These are phyloP conservation scores for Gypsophila paniculata DNA, from an alignment of 179 eudicot genomes.

Conservation along the genomic window DNA sequence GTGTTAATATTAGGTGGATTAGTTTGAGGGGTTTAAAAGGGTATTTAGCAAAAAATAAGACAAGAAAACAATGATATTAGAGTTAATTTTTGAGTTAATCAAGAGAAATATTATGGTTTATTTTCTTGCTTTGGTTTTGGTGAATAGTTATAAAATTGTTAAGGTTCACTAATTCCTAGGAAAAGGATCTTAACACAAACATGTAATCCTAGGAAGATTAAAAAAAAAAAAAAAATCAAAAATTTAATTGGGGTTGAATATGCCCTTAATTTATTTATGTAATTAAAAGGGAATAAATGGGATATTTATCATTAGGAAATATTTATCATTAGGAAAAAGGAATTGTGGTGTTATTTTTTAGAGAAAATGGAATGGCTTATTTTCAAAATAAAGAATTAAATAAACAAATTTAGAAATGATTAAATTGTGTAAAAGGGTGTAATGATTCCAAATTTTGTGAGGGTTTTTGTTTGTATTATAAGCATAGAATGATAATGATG, in stretches of 20 bases:
- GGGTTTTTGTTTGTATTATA: slow-evolving; percentile 18
- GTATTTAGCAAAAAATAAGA: not conserved
- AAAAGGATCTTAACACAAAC: not conserved
- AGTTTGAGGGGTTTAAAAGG: not conserved
- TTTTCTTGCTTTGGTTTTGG: slow-evolving; percentile 15
- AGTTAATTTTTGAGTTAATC: slow-evolving; percentile 18
- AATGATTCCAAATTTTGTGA: slow-evolving; percentile 49
- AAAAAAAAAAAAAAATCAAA: not conserved
- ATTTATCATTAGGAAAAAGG: no score
- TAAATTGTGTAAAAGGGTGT: slow-evolving; percentile 29
- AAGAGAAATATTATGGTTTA: slow-evolving; percentile 14
- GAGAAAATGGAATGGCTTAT: slow-evolving; percentile 18
- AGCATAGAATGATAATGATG: slow-evolving; percentile 30
- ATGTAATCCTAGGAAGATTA: not conserved
- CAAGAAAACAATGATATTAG: slow-evolving; percentile 9
- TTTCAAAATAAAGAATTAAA: slow-evolving; percentile 1
- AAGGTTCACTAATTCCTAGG: not conserved
- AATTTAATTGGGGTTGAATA: not conserved
- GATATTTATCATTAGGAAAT: no score
- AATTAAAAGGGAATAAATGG: no score
- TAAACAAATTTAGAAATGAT: slow-evolving; percentile 24
- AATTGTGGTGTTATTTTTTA: no score
- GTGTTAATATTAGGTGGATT: no score
- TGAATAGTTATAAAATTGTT: not conserved
- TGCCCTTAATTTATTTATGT: no score